Evolutionary conservation across 306 rosid genomes (phyloP).

Genomic region (Rubus idaeus): DNA sequence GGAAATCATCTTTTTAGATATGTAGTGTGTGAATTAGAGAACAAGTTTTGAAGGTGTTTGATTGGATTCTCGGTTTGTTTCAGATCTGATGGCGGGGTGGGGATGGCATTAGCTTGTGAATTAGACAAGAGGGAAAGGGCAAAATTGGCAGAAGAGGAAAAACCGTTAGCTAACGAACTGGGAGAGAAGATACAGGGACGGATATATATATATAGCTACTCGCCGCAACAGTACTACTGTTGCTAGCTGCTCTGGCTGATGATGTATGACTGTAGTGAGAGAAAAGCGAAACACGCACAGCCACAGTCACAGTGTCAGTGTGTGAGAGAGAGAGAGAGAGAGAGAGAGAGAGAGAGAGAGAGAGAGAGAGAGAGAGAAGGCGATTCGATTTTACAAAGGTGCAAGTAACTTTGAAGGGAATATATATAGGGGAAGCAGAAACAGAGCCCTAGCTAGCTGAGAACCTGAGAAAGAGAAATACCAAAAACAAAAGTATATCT

Average conservation of each 20-base stretch:
- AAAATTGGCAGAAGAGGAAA: slow-evolving; percentile 43
- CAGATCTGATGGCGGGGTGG: not conserved
- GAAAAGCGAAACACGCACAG: not conserved
- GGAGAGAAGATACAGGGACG: not conserved
- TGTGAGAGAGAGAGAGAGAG: slow-evolving; percentile 16
- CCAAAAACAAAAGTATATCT: no score
- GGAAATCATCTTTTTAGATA: slow-evolving; percentile 46
- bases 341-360: slow-evolving; percentile 17
- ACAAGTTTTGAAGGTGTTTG: not conserved
- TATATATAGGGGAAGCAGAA: slow-evolving; percentile 14
- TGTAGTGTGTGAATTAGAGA: not conserved
- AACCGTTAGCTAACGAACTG: slow-evolving; percentile 65
- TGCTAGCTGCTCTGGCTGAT: slow-evolving; percentile 19
- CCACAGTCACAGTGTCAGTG: not conserved
- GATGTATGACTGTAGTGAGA: slow-evolving; percentile 15
- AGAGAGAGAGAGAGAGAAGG: slow-evolving; percentile 9
- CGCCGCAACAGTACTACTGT: not conserved
- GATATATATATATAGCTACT: not conserved
- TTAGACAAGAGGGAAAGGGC: slow-evolving; percentile 27
- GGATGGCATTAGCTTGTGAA: slow-evolving; percentile 38
- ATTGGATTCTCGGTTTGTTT: not conserved
- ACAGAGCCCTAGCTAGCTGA: not conserved
- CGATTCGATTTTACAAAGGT: slow-evolving; percentile 31
- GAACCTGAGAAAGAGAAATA: not conserved
- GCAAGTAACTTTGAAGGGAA: slow-evolving; percentile 14